These are phyloP conservation scores for Zygoascus biomembranicola DNA, from an alignment of 805 yeast species.

Conservation along the genomic window DNA sequence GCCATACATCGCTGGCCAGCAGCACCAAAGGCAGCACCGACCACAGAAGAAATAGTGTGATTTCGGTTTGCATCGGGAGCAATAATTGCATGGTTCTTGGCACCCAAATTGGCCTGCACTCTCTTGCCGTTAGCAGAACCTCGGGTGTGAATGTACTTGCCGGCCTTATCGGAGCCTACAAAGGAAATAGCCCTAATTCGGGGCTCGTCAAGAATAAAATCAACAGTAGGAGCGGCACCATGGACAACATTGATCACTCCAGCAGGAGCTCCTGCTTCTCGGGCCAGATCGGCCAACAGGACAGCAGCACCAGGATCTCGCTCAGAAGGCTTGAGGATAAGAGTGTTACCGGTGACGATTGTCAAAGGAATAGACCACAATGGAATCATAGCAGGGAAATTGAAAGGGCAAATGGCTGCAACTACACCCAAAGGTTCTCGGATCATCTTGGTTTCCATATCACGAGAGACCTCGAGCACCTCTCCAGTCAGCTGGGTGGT, in stretches of 20 bases:
- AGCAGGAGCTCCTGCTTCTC: constrained; percentile 67
- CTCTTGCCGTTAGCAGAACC: constrained; percentile 65
- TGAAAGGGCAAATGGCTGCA: constrained; percentile 72
- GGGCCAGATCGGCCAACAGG: constrained; percentile 61
- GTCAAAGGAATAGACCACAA: constrained; percentile 58
- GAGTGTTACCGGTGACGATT: constrained; percentile 65
- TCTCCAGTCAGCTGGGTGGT: constrained; percentile 55
- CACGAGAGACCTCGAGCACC: constrained; percentile 57
- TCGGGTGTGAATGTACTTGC: constrained; percentile 58
- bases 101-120: constrained; percentile 71
- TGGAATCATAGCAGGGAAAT: constrained; percentile 81
- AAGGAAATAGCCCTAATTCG: constrained; percentile 69
- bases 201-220: constrained; percentile 61
- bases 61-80: constrained; percentile 64
- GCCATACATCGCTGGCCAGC: constrained; percentile 85
- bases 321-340: constrained; percentile 63
- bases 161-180: constrained; percentile 75
- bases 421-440: constrained; percentile 65
- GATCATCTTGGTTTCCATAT: constrained; percentile 72
- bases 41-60: constrained; percentile 55
- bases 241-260: constrained; percentile 68
- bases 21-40: constrained; percentile 75
- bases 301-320: constrained; percentile 77
- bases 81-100: constrained; percentile 68
- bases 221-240: constrained; percentile 66